Evolutionary conservation across 306 rosid genomes (phyloP).

Genomic region (Acmispon strigosus): DNA sequence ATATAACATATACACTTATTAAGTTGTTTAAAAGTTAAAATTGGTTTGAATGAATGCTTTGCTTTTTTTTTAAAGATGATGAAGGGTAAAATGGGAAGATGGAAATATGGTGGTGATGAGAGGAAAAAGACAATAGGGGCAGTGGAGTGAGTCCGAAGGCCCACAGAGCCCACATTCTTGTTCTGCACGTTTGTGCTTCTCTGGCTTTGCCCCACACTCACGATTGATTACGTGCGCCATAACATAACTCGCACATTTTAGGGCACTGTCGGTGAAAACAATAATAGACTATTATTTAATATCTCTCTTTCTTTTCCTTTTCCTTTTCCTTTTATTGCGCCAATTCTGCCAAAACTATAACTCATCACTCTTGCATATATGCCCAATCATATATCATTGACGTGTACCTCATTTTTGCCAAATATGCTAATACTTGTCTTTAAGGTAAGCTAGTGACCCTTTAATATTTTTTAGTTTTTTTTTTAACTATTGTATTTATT

Average conservation of each 20-base stretch:
- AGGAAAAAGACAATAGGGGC: constrained; percentile 11
- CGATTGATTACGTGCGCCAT: constrained; percentile 2
- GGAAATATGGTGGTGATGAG: background rate
- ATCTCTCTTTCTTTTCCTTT: background rate
- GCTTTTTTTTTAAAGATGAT: background rate
- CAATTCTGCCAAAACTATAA: background rate
- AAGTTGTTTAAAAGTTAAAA: too few relatives aligned
- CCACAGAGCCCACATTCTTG: constrained; percentile 20
- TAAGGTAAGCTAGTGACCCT: too few relatives aligned
- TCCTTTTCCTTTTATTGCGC: background rate
- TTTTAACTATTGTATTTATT: too few relatives aligned
- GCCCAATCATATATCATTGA: background rate
- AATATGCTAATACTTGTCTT: background rate
- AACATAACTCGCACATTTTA: background rate
- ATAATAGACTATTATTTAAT: background rate
- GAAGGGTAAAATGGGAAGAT: constrained; percentile 3
- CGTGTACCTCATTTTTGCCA: background rate
- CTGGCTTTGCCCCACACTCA: constrained; percentile 5
- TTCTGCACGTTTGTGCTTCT: constrained; percentile 7
- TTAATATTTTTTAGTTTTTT: too few relatives aligned
- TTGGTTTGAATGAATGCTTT: background rate
- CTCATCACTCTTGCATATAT: background rate
- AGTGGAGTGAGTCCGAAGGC: constrained; percentile 15
- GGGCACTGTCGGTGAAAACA: constrained; percentile 1
- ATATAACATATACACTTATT: too few relatives aligned